These are phyloP conservation scores for Backusella macrospora DNA, from an alignment of 192 early-diverging fungal genomes.

Conservation along the genomic window DNA sequence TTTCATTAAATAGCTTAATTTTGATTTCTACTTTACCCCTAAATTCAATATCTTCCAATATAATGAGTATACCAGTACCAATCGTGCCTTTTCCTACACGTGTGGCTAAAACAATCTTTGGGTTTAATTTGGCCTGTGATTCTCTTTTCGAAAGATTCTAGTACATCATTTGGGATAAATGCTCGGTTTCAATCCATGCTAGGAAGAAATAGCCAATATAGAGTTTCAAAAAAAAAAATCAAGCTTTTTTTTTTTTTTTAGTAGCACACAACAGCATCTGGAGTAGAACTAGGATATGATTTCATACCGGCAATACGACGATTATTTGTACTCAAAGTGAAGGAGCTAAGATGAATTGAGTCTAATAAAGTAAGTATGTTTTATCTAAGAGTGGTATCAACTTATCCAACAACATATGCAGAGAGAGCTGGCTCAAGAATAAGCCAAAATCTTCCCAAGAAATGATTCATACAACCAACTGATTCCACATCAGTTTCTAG, in stretches of 20 bases:
- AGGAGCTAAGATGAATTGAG: slow-evolving; percentile 70
- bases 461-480: slow-evolving; percentile 87
- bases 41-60: slow-evolving; percentile 86
- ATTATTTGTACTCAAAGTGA: slow-evolving; percentile 80
- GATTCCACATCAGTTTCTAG: slow-evolving; percentile 58
- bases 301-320: slow-evolving; percentile 71
- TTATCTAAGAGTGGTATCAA: slow-evolving; percentile 72
- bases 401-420: slow-evolving; percentile 68
- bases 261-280: slow-evolving; percentile 43
- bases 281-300: slow-evolving; percentile 71
- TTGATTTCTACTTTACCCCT: slow-evolving; percentile 72
- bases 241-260: slow-evolving; percentile 11
- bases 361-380: slow-evolving; percentile 81
- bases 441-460: slow-evolving; percentile 86
- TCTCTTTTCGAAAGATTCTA: slow-evolving; percentile 71
- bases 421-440: slow-evolving; percentile 87
- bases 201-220: background rate
- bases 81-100: slow-evolving; percentile 86
- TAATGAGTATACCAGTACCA: slow-evolving; percentile 81
- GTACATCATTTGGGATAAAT: slow-evolving; percentile 83
- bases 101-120: slow-evolving; percentile 84
- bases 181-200: slow-evolving; percentile 90
- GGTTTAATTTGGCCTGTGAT: slow-evolving; percentile 71
- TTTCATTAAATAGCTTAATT: slow-evolving; percentile 82
- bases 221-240: background rate